Evolutionary conservation across 1,284 basidiomycete species (phyloP), one percentile per base, ranked within the genome.

Genomic region (Naganishia albida): DNA sequence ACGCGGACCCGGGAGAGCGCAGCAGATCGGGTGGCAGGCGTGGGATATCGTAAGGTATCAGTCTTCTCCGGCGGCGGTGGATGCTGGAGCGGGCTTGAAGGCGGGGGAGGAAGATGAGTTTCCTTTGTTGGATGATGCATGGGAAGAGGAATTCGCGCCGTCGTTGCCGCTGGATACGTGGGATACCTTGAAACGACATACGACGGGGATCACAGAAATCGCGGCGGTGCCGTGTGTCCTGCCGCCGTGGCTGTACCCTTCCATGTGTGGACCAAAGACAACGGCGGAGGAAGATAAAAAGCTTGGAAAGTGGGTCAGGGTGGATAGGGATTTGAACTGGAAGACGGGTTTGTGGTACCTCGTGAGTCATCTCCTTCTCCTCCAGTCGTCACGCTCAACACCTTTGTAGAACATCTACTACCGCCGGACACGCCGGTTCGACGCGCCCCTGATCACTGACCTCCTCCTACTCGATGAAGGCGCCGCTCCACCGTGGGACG

Each of bases 21-120:
- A 92, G 71, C 83, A 84, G 55, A 79, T 93, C n/a, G 90, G 90
- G 20, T 93, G 91, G 91, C 91, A 94, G 72, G 83, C 88, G n/a
- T 93, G 90, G 90, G 91, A 91, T 49, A 71, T 82, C 4, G 81
- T 91, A 0, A 74, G 81, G 16, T 65, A 72, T 23, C 28, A 20
- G 15, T 40, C 30, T 13, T n/a, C 49, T 16, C 26, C 40, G 1
- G 46, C 62, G 13, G 70, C 76, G 26, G 15, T 62, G 2, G 63
- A 66, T 39, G 26, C 68, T 59, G 63, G 66, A 69, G 57, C 67
- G 67, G 66, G 62, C 69, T 72, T 53, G 71, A 80, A 40, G 78
- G 10, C 83, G 87, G 88, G 67, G 89, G 88, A 87, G 89, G 88
- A 20, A 16, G 10, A 15, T n/a, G n/a, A 6, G 6, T 40, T 30